Evolutionary conservation across 176 grass and related monocot genomes (phyloP).

Genomic region (Bonia amplexicaulis): DNA sequence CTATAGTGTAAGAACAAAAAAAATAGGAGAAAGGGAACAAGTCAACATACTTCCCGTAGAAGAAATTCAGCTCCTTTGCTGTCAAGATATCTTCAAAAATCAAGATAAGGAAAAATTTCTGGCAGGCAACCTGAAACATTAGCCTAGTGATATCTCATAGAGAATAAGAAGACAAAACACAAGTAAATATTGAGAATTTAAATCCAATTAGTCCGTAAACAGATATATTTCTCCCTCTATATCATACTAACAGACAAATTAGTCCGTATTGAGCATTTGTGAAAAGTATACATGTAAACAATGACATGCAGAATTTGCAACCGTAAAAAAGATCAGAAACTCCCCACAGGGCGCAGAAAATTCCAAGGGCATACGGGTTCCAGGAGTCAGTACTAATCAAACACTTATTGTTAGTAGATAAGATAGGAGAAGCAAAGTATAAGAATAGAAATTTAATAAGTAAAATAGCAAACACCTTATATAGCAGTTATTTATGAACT

Average conservation of each 20-base stretch:
- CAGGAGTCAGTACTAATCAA: background rate
- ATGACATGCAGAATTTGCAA: background rate
- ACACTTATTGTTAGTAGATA: background rate
- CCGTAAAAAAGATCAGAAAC: background rate
- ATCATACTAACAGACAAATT: background rate
- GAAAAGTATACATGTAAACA: background rate
- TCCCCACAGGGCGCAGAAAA: background rate
- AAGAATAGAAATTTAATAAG: background rate
- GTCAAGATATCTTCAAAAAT: conserved; percentile 7
- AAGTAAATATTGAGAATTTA: background rate
- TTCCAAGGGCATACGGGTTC: background rate
- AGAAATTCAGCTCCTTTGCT: background rate
- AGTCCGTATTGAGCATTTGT: background rate
- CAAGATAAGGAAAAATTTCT: background rate
- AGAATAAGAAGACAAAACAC: background rate
- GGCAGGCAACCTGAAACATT: background rate
- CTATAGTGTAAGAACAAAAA: background rate
- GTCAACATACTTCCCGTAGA: conserved; percentile 7
- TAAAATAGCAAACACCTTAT: conserved; percentile 22
- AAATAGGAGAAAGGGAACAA: background rate
- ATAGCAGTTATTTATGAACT: conserved; percentile 41
- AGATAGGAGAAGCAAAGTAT: background rate
- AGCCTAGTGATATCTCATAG: background rate
- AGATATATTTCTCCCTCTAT: background rate
- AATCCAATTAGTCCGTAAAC: background rate